phyloP scores from a whole-genome alignment of 768 basidiomycete species.

The Phanerochaete sordida region DNA sequence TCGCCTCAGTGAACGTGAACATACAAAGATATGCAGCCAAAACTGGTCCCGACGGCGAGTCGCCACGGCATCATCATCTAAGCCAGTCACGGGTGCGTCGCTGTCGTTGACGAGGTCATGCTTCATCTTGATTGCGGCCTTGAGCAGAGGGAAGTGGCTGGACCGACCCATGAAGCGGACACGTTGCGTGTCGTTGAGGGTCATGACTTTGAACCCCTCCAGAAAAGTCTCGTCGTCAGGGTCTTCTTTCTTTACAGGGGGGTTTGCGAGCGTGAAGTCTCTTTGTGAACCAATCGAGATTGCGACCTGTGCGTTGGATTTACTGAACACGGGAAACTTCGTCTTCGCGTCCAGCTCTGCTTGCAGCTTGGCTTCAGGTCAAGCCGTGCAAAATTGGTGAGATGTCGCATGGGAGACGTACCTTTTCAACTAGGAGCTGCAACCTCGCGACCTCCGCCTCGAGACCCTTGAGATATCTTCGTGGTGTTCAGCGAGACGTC shows the following conservation, averaged over 20 bases:
- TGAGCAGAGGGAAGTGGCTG: background rate
- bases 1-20: constrained; percentile 2
- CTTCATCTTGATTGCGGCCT: background rate
- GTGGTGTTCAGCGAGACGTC: background rate
- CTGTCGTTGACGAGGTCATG: background rate
- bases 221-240: background rate
- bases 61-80: background rate
- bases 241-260: background rate
- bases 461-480: background rate
- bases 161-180: background rate
- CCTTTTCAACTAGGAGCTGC: too few species aligned
- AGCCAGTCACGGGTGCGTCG: background rate
- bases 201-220: background rate
- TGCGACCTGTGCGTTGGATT: too few species aligned
- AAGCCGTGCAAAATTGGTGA: too few species aligned
- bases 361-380: too few species aligned
- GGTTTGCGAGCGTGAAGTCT: background rate
- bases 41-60: background rate
- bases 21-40: background rate
- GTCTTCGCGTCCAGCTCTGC: too few species aligned
- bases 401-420: too few species aligned
- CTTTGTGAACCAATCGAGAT: too few species aligned
- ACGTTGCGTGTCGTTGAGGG: background rate
- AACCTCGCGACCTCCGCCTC: background rate
- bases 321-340: too few species aligned